phyloP scores from a whole-genome alignment of 2,329 filamentous ascomycete species.

The Pezizomycotina sp. region DNA sequence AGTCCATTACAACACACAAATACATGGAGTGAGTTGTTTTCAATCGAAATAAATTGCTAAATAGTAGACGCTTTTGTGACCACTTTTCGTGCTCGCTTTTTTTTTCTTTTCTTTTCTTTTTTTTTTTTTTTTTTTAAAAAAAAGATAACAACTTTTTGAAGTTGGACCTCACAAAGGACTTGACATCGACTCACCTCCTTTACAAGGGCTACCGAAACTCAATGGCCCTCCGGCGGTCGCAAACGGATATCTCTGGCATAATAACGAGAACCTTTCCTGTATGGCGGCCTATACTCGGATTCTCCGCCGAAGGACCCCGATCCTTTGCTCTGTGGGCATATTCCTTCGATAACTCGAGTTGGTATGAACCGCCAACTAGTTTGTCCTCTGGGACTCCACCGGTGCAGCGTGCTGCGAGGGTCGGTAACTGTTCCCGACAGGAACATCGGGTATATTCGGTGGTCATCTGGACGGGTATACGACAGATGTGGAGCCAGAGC shows the following conservation, averaged over 20 bases:
- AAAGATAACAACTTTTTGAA: conserved; percentile 54
- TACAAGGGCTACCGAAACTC: conserved; percentile 46
- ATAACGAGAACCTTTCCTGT: conserved; percentile 52
- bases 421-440: conserved; percentile 55
- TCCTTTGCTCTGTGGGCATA: conserved; percentile 55
- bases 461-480: conserved; percentile 53
- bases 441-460: conserved; percentile 57
- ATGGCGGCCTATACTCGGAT: conserved; percentile 58
- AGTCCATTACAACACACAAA: conserved; percentile 41
- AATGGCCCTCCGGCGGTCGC: conserved; percentile 55
- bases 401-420: too few species aligned
- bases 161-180: conserved; percentile 56
- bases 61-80: conserved; percentile 11
- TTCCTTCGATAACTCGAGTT: conserved; percentile 33
- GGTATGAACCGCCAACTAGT: conserved; percentile 18
- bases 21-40: conserved; percentile 55
- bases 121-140: conserved; percentile 1
- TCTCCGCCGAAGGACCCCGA: conserved; percentile 40
- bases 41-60: too few species aligned
- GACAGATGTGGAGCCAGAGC: conserved; percentile 50
- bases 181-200: conserved; percentile 45
- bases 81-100: too few species aligned
- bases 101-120: conserved; percentile 8
- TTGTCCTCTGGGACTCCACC: conserved; percentile 11
- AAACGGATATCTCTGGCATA: conserved; percentile 59